Base-by-base conservation (phyloP, 352 stramenopile genomes). In the Pythium vanterpoolii region DNA sequence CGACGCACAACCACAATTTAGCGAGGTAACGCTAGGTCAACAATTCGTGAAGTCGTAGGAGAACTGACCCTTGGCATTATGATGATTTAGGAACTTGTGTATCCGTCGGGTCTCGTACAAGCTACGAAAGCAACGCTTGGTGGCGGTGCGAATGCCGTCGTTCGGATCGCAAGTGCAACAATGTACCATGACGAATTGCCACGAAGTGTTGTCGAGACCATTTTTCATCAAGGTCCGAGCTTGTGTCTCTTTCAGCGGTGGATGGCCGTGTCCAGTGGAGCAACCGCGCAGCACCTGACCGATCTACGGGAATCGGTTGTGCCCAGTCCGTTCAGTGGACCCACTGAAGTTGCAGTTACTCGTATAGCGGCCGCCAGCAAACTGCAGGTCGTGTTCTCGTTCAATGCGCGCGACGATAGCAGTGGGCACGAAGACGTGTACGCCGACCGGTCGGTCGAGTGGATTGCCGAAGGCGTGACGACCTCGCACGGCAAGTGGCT, bases 121-220 rank as follows among this genome's bases (percentile, higher is more conserved):
- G 83, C 84, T 2, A 90, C 83, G 0, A 93, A 93, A 50, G 86
- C 83, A 50, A 77, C 79, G 0, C 53, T 93, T 40, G 86, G 86
- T 27, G 83, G 82, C 6, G 79, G 77, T 4, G 56, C 68, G 0
- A 60, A 73, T 31, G 64, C 61, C 0, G 52, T 52, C 0, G 63
- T 77, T 7, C 79, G 81, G 47, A 56, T 95, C 30, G 81, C 86
- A 4, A 90, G 75, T 57, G 80, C 79, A 2, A 76, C 81, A 1
- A 93, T 95, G 83, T 92, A 90, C 47, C 76, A 93, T 16, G 86
- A 95, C 18, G 86, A 92, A 47, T 53, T 95, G 5, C 51, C 77
- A 18, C 64, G 52, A 30, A 73, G 73, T 1, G 62, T 80, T 24
- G 71, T 95, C 18, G 73, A 77, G 7, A 56, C 85, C 33, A 76